Percentiles rank a stretch among this genome's conserved stretches.
Evolutionary conservation across 108 stramenopile species (phyloP).

Genomic region (Fragilaria radians): DNA sequence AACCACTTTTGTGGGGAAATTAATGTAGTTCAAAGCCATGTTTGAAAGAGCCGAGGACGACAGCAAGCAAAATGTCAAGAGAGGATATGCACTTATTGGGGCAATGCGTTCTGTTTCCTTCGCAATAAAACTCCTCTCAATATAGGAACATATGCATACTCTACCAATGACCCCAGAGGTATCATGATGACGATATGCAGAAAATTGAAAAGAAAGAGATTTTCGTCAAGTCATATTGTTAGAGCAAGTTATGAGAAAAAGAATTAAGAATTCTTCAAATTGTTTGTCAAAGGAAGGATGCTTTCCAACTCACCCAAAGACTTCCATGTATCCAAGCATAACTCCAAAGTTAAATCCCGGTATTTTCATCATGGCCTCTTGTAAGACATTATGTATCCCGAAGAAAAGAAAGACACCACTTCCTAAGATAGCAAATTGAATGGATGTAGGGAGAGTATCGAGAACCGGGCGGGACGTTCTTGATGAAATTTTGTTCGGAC

Average conservation of each 20-base stretch:
- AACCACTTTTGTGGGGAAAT: constrained; percentile 94
- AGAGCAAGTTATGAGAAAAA: too few species aligned
- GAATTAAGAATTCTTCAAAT: too few species aligned
- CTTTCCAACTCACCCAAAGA: constrained; percentile 72
- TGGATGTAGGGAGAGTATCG: constrained; percentile 1
- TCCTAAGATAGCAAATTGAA: constrained; percentile 32
- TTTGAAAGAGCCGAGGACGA: constrained; percentile 86
- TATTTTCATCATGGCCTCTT: constrained; percentile 88
- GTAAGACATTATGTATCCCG: constrained; percentile 83
- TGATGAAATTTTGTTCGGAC: neutral
- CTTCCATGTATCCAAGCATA: constrained; percentile 94
- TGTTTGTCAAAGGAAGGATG: too few species aligned
- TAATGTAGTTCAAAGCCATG: constrained; percentile 90
- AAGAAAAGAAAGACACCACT: constrained; percentile 80
- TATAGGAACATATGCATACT: constrained; percentile 66
- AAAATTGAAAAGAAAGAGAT: too few species aligned
- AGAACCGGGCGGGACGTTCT: neutral
- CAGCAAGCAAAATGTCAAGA: constrained; percentile 74
- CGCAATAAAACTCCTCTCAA: constrained; percentile 52
- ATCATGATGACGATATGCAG: too few species aligned
- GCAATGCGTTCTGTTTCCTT: constrained; percentile 58
- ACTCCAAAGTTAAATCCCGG: constrained; percentile 79
- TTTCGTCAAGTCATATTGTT: too few species aligned
- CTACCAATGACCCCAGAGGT: constrained; percentile 1
- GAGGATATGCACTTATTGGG: constrained; percentile 72